phyloP scores from a whole-genome alignment of 2,329 filamentous ascomycete genomes.

The Ophiocordyceps camponoti-saundersi region DNA sequence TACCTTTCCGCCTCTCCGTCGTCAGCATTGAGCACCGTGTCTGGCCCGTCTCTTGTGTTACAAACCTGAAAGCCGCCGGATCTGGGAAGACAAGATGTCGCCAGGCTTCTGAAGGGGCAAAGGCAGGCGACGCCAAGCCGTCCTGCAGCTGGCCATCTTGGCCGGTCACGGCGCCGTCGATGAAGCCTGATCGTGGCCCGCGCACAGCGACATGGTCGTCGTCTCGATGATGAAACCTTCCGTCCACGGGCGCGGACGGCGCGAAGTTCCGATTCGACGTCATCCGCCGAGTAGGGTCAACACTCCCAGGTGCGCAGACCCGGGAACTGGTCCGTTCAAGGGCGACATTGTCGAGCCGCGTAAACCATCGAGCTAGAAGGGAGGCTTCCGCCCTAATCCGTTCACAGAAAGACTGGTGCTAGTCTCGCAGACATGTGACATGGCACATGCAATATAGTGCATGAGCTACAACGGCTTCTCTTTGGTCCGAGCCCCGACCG shows the following conservation, averaged over 20 bases:
- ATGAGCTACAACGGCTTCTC: not conserved
- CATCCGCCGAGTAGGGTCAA: slow-evolving; percentile 2
- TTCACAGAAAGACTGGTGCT: not conserved
- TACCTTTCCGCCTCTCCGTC: slow-evolving; percentile 31
- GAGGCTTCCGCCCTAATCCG: not conserved
- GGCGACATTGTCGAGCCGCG: not conserved
- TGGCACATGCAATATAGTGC: not conserved
- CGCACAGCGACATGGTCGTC: slow-evolving; percentile 1
- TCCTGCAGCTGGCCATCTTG: slow-evolving; percentile 3
- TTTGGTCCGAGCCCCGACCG: not conserved
- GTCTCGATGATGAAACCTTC: slow-evolving; percentile 1
- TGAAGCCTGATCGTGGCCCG: not conserved
- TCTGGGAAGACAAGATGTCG: slow-evolving; percentile 40
- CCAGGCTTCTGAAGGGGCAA: slow-evolving; percentile 12
- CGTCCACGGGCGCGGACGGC: slow-evolving; percentile 3
- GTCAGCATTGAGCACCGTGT: not conserved
- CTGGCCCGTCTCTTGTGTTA: not conserved
- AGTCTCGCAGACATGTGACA: not conserved
- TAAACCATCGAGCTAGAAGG: not conserved
- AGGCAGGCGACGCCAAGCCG: slow-evolving; percentile 2
- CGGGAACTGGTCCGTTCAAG: not conserved
- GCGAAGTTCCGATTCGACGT: slow-evolving; percentile 4
- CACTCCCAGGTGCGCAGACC: slow-evolving; percentile 1
- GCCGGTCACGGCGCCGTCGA: slow-evolving; percentile 1
- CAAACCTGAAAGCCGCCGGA: slow-evolving; percentile 37